Evolutionary conservation across 2,329 filamentous ascomycete genomes (phyloP).

Genomic region (Alternaria conjuncta): DNA sequence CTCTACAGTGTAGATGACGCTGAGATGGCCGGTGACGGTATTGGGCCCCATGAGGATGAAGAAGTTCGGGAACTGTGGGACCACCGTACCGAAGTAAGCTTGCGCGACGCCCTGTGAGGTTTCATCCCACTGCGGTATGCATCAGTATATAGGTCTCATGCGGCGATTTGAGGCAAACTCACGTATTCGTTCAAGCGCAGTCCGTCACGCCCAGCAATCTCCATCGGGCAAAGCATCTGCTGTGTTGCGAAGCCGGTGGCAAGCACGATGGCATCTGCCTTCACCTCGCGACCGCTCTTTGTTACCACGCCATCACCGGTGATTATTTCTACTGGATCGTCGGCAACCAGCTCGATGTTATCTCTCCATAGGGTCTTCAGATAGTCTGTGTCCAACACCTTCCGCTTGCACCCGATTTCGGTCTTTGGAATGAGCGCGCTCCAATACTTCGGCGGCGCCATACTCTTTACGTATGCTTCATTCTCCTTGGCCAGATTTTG

Average conservation of each 20-base stretch:
- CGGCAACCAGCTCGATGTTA: conserved; percentile 52
- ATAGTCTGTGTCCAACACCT: conserved; percentile 57
- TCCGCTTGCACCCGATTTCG: conserved; percentile 58
- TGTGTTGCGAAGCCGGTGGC: conserved; percentile 60
- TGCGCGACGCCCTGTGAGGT: conserved; percentile 45
- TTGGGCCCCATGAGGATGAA: conserved; percentile 42
- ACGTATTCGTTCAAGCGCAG: conserved; percentile 49
- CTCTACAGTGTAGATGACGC: conserved; percentile 59
- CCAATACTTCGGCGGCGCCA: conserved; percentile 54
- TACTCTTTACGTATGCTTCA: conserved; percentile 52
- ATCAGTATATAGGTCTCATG: background rate
- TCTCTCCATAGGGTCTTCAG: conserved; percentile 51
- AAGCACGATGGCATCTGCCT: conserved; percentile 57
- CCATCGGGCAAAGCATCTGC: conserved; percentile 55
- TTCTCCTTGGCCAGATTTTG: conserved; percentile 47
- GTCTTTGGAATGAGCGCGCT: conserved; percentile 52
- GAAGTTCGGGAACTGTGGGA: conserved; percentile 45
- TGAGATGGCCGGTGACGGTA: conserved; percentile 58
- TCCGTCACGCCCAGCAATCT: conserved; percentile 54
- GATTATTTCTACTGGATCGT: conserved; percentile 52
- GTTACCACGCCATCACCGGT: conserved; percentile 49
- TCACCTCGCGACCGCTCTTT: conserved; percentile 45
- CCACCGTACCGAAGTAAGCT: conserved; percentile 59
- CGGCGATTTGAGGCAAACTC: conserved; percentile 2
- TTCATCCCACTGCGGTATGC: conserved; percentile 45